Evolutionary conservation across 257 asterid species (phyloP).

Genomic region (Lycium ferocissimum): DNA sequence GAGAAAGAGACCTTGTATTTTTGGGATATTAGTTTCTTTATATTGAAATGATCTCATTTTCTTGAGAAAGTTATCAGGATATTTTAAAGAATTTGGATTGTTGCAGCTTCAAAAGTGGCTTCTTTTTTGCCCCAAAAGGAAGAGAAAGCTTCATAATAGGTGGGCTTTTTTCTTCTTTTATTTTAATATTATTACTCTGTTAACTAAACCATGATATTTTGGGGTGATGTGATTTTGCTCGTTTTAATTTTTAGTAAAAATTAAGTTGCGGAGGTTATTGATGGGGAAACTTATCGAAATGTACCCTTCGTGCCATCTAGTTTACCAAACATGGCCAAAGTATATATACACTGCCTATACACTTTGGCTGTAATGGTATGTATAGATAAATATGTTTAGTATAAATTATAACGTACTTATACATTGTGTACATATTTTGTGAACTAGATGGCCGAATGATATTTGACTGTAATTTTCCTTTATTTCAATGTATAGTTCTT

Average conservation of each 20-base stretch:
- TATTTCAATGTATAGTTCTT: not conserved
- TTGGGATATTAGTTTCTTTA: slow-evolving; percentile 36
- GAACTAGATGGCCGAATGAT: too few species aligned
- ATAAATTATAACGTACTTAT: too few species aligned
- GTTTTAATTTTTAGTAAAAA: not conserved
- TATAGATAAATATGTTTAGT: too few species aligned
- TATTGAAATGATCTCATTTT: slow-evolving; percentile 38
- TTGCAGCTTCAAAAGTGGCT: slow-evolving; percentile 41
- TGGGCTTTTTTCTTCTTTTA: slow-evolving; percentile 25
- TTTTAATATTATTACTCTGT: not conserved
- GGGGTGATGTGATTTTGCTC: not conserved
- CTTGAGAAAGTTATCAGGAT: slow-evolving; percentile 49
- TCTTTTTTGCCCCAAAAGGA: slow-evolving; percentile 33
- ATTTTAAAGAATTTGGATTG: slow-evolving; percentile 45
- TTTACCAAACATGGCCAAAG: too few species aligned
- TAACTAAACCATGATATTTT: not conserved
- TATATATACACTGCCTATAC: too few species aligned
- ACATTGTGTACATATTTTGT: too few species aligned
- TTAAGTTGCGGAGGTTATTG: not conserved
- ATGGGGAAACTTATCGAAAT: too few species aligned
- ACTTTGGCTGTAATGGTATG: too few species aligned
- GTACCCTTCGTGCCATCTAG: too few species aligned
- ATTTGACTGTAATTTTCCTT: too few species aligned
- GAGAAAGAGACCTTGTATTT: slow-evolving; percentile 41
- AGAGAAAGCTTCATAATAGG: slow-evolving; percentile 41